Evolutionary conservation across 306 rosid species (phyloP).

Genomic region (Astragalus glycyphyllos): DNA sequence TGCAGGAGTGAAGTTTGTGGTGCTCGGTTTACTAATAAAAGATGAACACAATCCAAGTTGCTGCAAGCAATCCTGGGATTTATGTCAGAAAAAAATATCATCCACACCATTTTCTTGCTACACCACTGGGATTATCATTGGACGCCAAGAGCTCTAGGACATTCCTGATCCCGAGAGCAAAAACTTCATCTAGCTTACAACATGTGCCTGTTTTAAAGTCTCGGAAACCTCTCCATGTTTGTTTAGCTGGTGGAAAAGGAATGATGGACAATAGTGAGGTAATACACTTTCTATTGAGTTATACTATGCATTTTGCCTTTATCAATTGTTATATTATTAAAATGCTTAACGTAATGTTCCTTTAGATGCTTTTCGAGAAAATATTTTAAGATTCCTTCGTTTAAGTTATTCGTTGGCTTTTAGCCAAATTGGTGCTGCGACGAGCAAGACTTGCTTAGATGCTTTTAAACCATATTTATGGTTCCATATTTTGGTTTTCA

Average conservation of each 20-base stretch:
- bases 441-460: background rate
- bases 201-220: constrained; percentile 45
- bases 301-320: constrained; percentile 22
- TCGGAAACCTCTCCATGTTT: constrained; percentile 47
- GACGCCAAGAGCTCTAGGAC: constrained; percentile 30
- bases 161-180: constrained; percentile 8
- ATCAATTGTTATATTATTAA: constrained; percentile 2
- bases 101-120: constrained; percentile 32
- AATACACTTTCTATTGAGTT: constrained; percentile 18
- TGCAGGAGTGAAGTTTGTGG: constrained; percentile 40
- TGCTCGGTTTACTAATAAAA: constrained; percentile 23
- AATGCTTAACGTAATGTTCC: constrained; percentile 7
- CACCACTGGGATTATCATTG: constrained; percentile 23
- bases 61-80: constrained; percentile 40
- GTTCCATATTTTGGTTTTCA: constrained; percentile 20
- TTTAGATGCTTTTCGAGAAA: constrained; percentile 20
- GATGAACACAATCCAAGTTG: constrained; percentile 54
- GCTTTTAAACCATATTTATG: constrained; percentile 21
- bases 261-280: constrained; percentile 62
- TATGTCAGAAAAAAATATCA: constrained; percentile 24
- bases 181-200: constrained; percentile 41
- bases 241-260: constrained; percentile 64
- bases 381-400: constrained; percentile 17
- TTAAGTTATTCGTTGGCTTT: background rate
- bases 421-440: constrained; percentile 19